Evolutionary conservation across 257 asterid genomes (phyloP), one percentile per base, ranked within the genome.

Genomic region (Petunia axillaris): DNA sequence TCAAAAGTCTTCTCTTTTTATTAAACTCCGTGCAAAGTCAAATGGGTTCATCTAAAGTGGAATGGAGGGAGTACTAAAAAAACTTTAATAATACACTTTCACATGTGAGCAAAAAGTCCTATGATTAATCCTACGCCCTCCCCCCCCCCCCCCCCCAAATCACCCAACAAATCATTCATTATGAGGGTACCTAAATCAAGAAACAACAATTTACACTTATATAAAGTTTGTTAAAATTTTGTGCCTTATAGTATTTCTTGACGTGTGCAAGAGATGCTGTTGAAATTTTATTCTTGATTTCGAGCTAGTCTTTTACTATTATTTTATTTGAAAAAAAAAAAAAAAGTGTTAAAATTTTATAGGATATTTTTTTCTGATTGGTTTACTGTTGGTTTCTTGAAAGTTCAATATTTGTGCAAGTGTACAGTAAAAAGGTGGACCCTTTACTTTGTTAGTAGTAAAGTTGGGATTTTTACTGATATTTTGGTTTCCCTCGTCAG

Each of bases 141-240:
- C 40, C 4, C 25, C 25, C 25, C 25, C 25, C 25, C 25, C 25
- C 25, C 25, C 25, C 25, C 25, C 25, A 25, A 25, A 25, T 25
- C 25, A 25, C 25, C 25, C 25, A 25, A 25, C n/a, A 70, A 70
- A 25, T 16, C 6, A 46, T 6, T 70, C 58, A 70, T 70, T 70
- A 25, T 71, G 35, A 36, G 35, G 77, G 60, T 48, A 5, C 62
- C 62, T 57, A 71, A 48, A 48, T 71, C 62, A 71, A 71, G 62
- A 71, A 71, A 71, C 2, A 71, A 71, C 62, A 71, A 10, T 16
- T 71, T 48, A 1, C 60, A 35, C 9, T 48, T 1, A 48, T 50
- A 0, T 13, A 14, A 48, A 11, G 60, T 71, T 50, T 25, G 25
- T 25, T 25, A 25, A 25, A 25, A 25, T 25, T 25, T 25, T 25